Conservation (phyloP, 164 flowering plant genomes). For the Magnolia kwangsiensis region DNA sequence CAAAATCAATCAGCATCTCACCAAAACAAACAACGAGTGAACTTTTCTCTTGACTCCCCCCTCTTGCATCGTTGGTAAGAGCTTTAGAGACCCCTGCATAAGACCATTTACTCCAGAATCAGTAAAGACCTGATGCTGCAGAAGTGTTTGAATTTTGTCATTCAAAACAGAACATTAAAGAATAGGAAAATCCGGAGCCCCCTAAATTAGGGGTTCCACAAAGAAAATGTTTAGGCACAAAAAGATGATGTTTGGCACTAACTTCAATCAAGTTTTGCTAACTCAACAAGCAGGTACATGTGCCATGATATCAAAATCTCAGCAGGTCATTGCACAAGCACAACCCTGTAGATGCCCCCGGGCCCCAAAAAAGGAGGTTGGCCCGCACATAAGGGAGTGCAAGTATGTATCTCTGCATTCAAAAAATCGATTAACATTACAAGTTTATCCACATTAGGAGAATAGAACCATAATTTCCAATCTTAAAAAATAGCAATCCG, state of each 20-base stretch:
- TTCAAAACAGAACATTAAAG: not conserved
- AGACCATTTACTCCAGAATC: constrained; percentile 5
- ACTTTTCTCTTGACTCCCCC: constrained; percentile 13
- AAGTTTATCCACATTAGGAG: too few relatives aligned
- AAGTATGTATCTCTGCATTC: not conserved
- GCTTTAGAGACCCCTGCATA: constrained; percentile 24
- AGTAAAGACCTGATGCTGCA: not conserved
- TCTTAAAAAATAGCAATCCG: not conserved
- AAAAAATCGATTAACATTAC: too few relatives aligned
- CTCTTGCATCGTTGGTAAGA: constrained; percentile 16
- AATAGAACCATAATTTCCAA: not conserved
- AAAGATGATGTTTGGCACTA: not conserved
- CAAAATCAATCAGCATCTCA: constrained; percentile 87
- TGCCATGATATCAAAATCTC: not conserved
- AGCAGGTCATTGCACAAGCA: not conserved
- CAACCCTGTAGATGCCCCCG: not conserved
- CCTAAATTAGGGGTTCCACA: not conserved
- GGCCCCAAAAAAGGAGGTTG: not conserved
- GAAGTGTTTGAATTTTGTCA: not conserved
- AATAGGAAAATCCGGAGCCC: not conserved
- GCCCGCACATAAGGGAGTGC: not conserved
- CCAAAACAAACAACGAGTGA: constrained; percentile 80
- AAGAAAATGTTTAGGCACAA: not conserved
- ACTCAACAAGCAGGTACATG: not conserved
- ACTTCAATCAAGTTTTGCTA: too few relatives aligned